Evolutionary conservation across 2,329 filamentous ascomycete species (phyloP), one percentile per base, ranked within the genome.

Genomic region (Aspergillus fructus): DNA sequence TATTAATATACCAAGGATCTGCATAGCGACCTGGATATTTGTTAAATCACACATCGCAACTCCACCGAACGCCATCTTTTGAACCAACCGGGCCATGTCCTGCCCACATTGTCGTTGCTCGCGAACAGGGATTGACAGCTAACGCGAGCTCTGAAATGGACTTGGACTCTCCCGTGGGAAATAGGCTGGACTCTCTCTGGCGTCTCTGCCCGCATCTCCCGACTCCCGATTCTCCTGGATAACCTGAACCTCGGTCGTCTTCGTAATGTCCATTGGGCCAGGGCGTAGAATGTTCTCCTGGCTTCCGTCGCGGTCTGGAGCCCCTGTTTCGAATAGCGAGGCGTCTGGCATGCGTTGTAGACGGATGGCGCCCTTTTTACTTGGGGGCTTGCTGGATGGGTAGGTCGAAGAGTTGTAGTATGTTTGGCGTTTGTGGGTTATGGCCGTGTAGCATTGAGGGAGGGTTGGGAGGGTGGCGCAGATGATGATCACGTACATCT

Each of bases 401-500:
- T 53, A 33, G 11, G 47, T 34, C 1, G 51, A 51, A 1, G 52
- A 21, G 23, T 30, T 21, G 30, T 53, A 34, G 49, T 58, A 57
- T 9, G 48, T 46, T 12, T n/a, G 30, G 4, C 19, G 50, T 5
- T 43, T 50, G 23, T 53, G 56, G 11, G 50, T 7, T 9, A 53
- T 30, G 9, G 48, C 33, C 3, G 19, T 34, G 52, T 60, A 60
- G 12, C 52, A 55, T 23, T 56, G 56, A 3, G 51, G 56, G 4
- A 59, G 59, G 11, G 56, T 59, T 1, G 59, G 59, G 3, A 60
- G 40, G 12, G 56, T 56, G 1, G 59, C 59, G 39, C 59, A 60
- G 23, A 60, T 56, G 23, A 60, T 60, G 8, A 60, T 59, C 11
- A 60, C 50, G 21, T 59, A 59, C 59, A 59, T 60, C 17, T 19